Evolutionary conservation across 78 protist species (phyloP), one percentile per base, ranked within the genome.

Genomic region (Monosiga brevicollis): DNA sequence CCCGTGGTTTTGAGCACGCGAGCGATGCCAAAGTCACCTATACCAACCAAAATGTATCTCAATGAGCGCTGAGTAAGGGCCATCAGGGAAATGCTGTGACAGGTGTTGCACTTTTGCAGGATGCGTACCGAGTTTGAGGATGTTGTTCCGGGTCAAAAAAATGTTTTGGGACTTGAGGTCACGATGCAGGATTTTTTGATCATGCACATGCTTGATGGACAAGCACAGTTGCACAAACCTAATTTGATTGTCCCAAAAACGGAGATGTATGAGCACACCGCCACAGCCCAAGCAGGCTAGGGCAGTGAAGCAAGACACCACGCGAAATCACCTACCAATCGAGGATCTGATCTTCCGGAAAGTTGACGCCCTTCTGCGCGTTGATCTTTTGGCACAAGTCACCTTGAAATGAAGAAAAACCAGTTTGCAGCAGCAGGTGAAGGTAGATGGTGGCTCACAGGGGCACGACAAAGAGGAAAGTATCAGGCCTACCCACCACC

Each of bases 21-120:
- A 26, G 96, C 96, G 62, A 97, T 94, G 39, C 98, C 98, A 76
- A 97, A 94, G 86, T 97, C 99, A 25, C 97, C 98, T n/a, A n/a
- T n/a, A n/a, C n/a, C n/a, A n/a, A n/a, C n/a, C n/a, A n/a, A n/a
- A n/a, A n/a, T n/a, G n/a, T n/a, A n/a, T n/a, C n/a, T n/a, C n/a
- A n/a, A n/a, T n/a, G n/a, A n/a, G n/a, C n/a, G n/a, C n/a, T n/a
- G n/a, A n/a, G n/a, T n/a, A n/a, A n/a, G n/a, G n/a, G n/a, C n/a
- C n/a, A n/a, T n/a, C n/a, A n/a, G n/a, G n/a, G n/a, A n/a, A n/a
- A n/a, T n/a, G n/a, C n/a, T n/a, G n/a, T n/a, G n/a, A n/a, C n/a
- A n/a, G n/a, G n/a, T n/a, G n/a, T n/a, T n/a, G n/a, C n/a, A n/a
- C n/a, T n/a, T n/a, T n/a, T n/a, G n/a, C n/a, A n/a, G n/a, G n/a